Base-by-base conservation (phyloP, 306 rosid species). In the Fragaria nilgerrensis region DNA sequence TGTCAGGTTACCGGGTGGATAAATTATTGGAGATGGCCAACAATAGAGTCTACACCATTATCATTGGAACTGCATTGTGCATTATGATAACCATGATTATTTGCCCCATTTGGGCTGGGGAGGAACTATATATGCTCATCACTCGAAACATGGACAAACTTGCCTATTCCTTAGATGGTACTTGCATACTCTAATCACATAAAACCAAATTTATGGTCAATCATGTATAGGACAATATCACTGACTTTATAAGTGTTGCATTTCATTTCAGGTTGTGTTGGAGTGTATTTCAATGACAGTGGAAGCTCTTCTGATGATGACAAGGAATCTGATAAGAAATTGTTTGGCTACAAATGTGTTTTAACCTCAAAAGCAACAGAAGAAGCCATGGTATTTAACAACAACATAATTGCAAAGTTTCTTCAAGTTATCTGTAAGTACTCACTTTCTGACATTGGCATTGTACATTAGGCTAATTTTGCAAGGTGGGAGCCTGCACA, bases 401-500 rank as follows among this genome's bases (percentile, higher is more conserved):
- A 8, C 34, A 76, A 39, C 20, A 23, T 29, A 44, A 53, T 48
- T 34, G 6, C 43, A 16, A 23, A 15, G 29, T 16, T 22, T 14
- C 4, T 76, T 11, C 2, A 43, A 14, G 14, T 63, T 36, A 7
- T 32, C 0, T 11, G 53, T 12, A 17, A 3, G 47, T 19, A 45
- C 13, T 34, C 47, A 2, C 10, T 56, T 13, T 53, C 44, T 70
- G 39, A 34, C n/a, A 17, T 10, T 70, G 55, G 56, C 65, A 52
- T 27, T 67, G 23, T 70, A n/a, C 23, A 34, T 39, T 67, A 95
- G 99, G 97, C 97, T 5, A 95, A 88, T 77, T 86, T 92, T 50
- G 97, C 97, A 4, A 85, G 89, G 83, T 95, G 99, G 99, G 99
- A 95, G 41, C 97, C 97, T 1, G 87, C 88, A 0, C 97, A 90